phyloP scores from a whole-genome alignment of 495 filamentous ascomycete species.

The Hypoxylon lienhwacheense region DNA sequence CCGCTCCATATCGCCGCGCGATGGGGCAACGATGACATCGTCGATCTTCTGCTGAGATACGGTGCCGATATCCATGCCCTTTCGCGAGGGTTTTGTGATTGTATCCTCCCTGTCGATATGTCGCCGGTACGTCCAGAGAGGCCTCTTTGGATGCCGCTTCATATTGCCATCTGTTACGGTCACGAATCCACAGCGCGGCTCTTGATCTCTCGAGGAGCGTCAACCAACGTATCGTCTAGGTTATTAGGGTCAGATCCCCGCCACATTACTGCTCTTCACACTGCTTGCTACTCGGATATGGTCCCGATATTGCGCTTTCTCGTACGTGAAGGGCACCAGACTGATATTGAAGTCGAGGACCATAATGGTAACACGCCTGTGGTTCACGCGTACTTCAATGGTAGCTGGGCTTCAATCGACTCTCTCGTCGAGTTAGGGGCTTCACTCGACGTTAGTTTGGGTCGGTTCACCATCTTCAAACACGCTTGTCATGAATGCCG shows the following conservation, averaged over 20 bases:
- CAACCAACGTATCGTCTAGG: conserved; percentile 22
- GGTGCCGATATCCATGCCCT: conserved; percentile 33
- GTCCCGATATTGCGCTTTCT: conserved; percentile 11
- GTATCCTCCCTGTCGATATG: conserved; percentile 13
- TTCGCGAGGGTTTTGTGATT: conserved; percentile 39
- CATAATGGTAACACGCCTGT: conserved; percentile 39
- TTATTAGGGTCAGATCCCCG: not conserved
- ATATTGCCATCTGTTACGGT: conserved; percentile 43
- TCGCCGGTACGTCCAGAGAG: not conserved
- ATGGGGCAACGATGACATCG: conserved; percentile 37
- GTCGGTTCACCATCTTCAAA: conserved; percentile 41
- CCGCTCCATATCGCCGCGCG: conserved; percentile 45
- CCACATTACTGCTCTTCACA: conserved; percentile 27
- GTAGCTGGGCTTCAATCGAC: conserved; percentile 39
- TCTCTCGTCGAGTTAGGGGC: conserved; percentile 40
- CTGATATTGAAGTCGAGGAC: conserved; percentile 37
- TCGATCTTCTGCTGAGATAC: conserved; percentile 36
- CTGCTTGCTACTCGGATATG: conserved; percentile 8
- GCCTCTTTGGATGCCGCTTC: conserved; percentile 41
- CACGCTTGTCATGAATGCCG: conserved; percentile 42
- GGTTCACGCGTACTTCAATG: conserved; percentile 40
- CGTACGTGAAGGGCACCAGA: conserved; percentile 33
- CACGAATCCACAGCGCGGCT: conserved; percentile 38
- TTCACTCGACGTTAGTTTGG: conserved; percentile 37
- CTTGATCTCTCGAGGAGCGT: conserved; percentile 40